Evolutionary conservation across 2,329 filamentous ascomycete species (phyloP).

Genomic region (Diplodia intermedia): DNA sequence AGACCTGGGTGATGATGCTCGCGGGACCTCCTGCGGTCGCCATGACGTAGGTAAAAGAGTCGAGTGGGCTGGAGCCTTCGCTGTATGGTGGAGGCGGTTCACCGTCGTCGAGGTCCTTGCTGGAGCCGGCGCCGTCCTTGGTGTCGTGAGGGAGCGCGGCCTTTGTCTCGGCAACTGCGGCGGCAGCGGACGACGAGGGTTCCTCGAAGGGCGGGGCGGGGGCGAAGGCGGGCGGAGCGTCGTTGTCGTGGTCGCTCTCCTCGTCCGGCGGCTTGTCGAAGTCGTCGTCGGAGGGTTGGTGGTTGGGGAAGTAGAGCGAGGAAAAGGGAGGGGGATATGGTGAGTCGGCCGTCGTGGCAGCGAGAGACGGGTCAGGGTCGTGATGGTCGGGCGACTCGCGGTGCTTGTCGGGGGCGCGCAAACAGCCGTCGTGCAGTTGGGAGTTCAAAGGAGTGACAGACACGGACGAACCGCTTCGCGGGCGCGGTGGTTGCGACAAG

Average conservation of each 20-base stretch:
- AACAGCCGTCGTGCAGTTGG: constrained; percentile 39
- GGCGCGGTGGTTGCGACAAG: constrained; percentile 54
- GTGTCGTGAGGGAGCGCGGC: constrained; percentile 80
- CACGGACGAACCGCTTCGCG: constrained; percentile 55
- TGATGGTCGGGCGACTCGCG: constrained; percentile 28
- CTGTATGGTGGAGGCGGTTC: constrained; percentile 96
- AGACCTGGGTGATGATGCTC: constrained; percentile 99
- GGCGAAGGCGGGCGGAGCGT: constrained; percentile 58
- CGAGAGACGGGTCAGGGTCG: constrained; percentile 31
- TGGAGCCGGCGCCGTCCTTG: constrained; percentile 72
- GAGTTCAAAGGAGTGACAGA: constrained; percentile 50
- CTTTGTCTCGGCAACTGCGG: constrained; percentile 74
- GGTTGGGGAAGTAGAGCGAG: constrained; percentile 64
- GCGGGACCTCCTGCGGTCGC: constrained; percentile 94
- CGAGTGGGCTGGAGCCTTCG: constrained; percentile 90
- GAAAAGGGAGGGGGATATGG: constrained; percentile 68
- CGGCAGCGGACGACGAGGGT: constrained; percentile 57
- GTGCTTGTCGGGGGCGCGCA: constrained; percentile 31
- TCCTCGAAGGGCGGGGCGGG: constrained; percentile 59
- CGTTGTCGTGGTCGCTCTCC: constrained; percentile 39
- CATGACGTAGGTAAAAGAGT: constrained; percentile 96
- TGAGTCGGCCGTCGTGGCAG: constrained; percentile 59
- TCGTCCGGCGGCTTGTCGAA: constrained; percentile 53
- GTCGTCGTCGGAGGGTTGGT: constrained; percentile 55
- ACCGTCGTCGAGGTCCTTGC: constrained; percentile 77